Conservation (phyloP, 2,329 filamentous ascomycete species). For the Escovopsis sp. region DNA sequence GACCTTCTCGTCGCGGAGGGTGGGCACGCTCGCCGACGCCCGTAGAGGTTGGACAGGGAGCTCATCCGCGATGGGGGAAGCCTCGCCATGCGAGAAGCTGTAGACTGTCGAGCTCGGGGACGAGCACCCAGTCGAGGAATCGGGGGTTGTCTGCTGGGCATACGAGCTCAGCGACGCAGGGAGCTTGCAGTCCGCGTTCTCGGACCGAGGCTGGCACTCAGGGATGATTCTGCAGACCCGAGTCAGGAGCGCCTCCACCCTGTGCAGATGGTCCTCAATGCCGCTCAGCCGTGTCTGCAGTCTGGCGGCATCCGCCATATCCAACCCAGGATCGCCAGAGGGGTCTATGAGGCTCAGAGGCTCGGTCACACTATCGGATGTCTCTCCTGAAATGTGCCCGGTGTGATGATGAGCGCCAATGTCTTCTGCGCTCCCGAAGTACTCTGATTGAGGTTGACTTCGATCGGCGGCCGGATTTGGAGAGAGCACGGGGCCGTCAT, state of each 20-base stretch:
- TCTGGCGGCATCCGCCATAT: slow-evolving; percentile 39
- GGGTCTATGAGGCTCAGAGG: too few relatives aligned
- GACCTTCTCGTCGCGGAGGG: slow-evolving; percentile 18
- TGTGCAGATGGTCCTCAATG: slow-evolving; percentile 37
- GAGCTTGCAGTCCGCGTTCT: slow-evolving; percentile 13
- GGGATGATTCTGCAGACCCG: slow-evolving; percentile 33
- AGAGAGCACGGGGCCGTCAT: slow-evolving; percentile 1
- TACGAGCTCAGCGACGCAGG: slow-evolving; percentile 9
- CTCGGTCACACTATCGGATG: too few relatives aligned
- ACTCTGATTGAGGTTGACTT: too few relatives aligned
- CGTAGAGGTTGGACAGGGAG: slow-evolving; percentile 32
- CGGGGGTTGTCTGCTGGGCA: slow-evolving; percentile 3
- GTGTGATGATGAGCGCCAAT: too few relatives aligned
- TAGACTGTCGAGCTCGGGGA: slow-evolving; percentile 28
- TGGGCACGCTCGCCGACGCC: slow-evolving; percentile 28
- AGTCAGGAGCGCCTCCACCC: slow-evolving; percentile 37
- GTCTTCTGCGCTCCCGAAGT: too few relatives aligned
- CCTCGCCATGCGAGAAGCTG: slow-evolving; percentile 31
- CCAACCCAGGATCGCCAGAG: slow-evolving; percentile 22
- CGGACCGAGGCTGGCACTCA: slow-evolving; percentile 21
- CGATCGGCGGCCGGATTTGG: slow-evolving; percentile 25
- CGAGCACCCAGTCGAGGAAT: slow-evolving; percentile 10
- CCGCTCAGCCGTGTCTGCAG: slow-evolving; percentile 37
- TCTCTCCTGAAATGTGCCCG: too few relatives aligned
- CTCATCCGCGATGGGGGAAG: slow-evolving; percentile 27